Percentiles rank a stretch among this genome's conserved stretches.
Evolutionary conservation across 164 flowering plant species (phyloP).

Genomic region (Macadamia tetraphylla): DNA sequence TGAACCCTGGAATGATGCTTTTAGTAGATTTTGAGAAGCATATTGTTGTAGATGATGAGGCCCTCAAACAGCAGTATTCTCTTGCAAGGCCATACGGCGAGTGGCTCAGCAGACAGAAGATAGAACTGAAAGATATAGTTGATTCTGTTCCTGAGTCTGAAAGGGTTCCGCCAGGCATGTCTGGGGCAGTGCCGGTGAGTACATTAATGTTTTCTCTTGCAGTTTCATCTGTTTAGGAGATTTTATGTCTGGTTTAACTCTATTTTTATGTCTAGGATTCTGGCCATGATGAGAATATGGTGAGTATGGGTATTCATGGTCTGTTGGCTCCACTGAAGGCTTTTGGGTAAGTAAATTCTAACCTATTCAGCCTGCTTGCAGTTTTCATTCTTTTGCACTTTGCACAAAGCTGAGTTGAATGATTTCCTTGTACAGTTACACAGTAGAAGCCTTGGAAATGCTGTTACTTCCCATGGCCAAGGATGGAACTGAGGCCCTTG

Average conservation of each 20-base stretch:
- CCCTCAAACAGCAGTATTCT: conserved; percentile 66
- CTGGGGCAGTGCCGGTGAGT: conserved; percentile 55
- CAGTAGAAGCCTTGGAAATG: conserved; percentile 75
- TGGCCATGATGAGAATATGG: conserved; percentile 46
- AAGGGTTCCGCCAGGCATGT: conserved; percentile 36
- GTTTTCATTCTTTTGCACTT: background rate
- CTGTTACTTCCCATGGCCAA: conserved; percentile 78
- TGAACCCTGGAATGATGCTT: conserved; percentile 91
- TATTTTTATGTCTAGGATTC: conserved; percentile 30
- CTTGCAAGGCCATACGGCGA: conserved; percentile 64
- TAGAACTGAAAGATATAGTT: conserved; percentile 55
- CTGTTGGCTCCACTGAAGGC: conserved; percentile 64
- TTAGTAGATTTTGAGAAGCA: conserved; percentile 80
- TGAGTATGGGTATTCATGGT: conserved; percentile 65
- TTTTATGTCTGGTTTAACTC: background rate
- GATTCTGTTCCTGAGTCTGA: conserved; percentile 48
- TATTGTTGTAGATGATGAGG: conserved; percentile 73
- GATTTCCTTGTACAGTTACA: conserved; percentile 43
- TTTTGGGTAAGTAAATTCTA: conserved; percentile 46
- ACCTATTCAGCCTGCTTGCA: background rate
- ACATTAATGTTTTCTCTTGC: background rate
- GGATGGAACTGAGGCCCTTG: conserved; percentile 80
- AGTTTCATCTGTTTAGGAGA: background rate
- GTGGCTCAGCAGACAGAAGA: conserved; percentile 71
- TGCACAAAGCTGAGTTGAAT: background rate